Evolutionary conservation across 2,329 filamentous ascomycete genomes (phyloP), one percentile per base, ranked within the genome.

Genomic region (Nemania sp.): DNA sequence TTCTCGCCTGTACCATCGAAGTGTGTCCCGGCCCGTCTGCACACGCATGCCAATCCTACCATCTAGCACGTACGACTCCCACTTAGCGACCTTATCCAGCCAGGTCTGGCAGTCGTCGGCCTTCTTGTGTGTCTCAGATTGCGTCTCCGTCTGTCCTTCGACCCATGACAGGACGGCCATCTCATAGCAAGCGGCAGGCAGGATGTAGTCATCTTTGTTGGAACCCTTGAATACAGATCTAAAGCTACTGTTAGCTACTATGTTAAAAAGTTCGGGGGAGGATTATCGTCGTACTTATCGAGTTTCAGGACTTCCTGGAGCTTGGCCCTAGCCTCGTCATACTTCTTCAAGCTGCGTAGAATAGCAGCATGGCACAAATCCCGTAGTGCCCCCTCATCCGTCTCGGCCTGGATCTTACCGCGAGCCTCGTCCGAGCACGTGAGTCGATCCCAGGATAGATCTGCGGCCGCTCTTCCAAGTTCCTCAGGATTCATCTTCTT

Each of bases 161-260:
- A 87, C 85, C 94, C 95, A 99, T 1, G 90, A 83, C 62, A 93
- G 88, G 7, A 92, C 93, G 0, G 90, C 94, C 83, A 96, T 88
- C 80, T 99, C 96, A 79, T 98, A 98, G 72, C 93, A 86, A 1
- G 92, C 93, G 0, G 90, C 88, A 0, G 95, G 93, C 6, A 87
- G 83, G 10, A 89, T 84, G 82, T 92, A 94, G 74, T 92, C 90
- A 66, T 94, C 92, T 65, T 85, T 89, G 1, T 86, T 83, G 0
- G 82, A 74, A 1, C 90, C 90, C 70, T 87, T 90, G 77, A 90
- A 89, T 13, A 79, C 75, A 1, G 79, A 72, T 55, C 88, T 89
- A 57, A 26, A 49, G 5, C 5, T 22, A 35, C 15, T 29, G 45
- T 62, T 22, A 58, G 43, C 15, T 15, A 47, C 32, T 22, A 6